Conservation (phyloP, 352 stramenopile species). For the Pythium coloratum region DNA sequence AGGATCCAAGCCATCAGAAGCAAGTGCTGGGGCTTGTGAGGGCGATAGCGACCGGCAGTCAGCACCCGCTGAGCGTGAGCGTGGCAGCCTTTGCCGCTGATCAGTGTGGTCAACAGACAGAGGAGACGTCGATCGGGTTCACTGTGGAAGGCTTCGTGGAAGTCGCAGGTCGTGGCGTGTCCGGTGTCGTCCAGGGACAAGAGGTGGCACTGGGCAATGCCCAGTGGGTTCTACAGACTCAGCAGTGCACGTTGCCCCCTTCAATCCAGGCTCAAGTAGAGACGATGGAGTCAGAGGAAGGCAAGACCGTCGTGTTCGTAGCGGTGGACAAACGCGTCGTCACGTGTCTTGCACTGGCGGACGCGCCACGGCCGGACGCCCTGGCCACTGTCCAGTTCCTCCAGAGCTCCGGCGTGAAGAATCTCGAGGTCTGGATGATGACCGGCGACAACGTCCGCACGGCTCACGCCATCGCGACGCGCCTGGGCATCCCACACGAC, state of each 20-base stretch:
- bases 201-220: background rate
- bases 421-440: background rate
- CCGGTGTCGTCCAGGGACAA: background rate
- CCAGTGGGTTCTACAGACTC: background rate
- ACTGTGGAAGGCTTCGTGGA: background rate
- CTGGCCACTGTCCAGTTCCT: background rate
- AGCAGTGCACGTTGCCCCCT: background rate
- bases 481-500: conserved; percentile 84
- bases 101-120: background rate
- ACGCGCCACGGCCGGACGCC: background rate
- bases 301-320: background rate
- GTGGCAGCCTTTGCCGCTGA: background rate
- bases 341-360: background rate
- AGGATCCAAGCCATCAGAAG: background rate
- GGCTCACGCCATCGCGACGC: conserved; percentile 90
- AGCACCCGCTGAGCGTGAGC: conserved; percentile 2
- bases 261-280: background rate
- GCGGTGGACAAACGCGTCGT: background rate
- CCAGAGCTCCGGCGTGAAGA: background rate
- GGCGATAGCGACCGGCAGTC: background rate
- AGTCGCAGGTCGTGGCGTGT: background rate
- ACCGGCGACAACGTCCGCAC: conserved; percentile 98
- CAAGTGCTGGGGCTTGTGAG: background rate
- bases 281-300: background rate
- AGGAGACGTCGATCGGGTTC: background rate